phyloP scores from a whole-genome alignment of 257 asterid genomes.

The Solanum medicagineum region DNA sequence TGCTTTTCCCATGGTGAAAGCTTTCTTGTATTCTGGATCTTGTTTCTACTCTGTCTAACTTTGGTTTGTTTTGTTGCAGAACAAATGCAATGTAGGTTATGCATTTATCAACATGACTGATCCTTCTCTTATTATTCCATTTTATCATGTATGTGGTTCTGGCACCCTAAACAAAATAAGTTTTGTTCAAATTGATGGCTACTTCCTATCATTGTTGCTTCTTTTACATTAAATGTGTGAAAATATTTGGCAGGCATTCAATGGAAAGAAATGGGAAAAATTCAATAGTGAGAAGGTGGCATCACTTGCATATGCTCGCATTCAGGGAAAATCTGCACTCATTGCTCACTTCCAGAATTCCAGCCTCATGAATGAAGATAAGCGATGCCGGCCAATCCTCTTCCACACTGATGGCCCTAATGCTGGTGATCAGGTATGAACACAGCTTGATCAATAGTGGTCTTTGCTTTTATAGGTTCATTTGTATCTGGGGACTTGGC shows the following conservation, averaged over 20 bases:
- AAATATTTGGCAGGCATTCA: slow-evolving; percentile 49
- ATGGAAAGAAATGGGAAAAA: slow-evolving; percentile 99
- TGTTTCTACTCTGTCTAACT: slow-evolving; percentile 5
- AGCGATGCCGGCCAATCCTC: slow-evolving; percentile 96
- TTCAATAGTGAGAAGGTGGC: slow-evolving; percentile 99
- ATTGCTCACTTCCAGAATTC: slow-evolving; percentile 97
- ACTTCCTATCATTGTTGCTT: neutral
- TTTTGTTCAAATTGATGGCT: neutral
- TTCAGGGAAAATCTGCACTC: slow-evolving; percentile 95
- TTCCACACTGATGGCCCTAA: slow-evolving; percentile 99
- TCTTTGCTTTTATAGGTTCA: neutral
- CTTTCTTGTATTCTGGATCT: neutral
- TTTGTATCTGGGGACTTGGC: neutral
- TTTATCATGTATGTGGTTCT: slow-evolving; percentile 50
- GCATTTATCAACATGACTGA: slow-evolving; percentile 98
- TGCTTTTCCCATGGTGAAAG: neutral
- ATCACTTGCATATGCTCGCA: slow-evolving; percentile 92
- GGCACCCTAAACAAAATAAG: neutral
- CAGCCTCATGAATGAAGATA: slow-evolving; percentile 99
- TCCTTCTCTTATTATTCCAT: slow-evolving; percentile 70
- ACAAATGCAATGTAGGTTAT: slow-evolving; percentile 97
- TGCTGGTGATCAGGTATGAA: slow-evolving; percentile 96
- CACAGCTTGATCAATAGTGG: neutral
- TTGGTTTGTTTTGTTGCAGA: slow-evolving; percentile 43
- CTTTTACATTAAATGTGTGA: neutral